Evolutionary conservation across 2,329 filamentous ascomycete genomes (phyloP).

Genomic region (Neophaeococcomyces aloes): DNA sequence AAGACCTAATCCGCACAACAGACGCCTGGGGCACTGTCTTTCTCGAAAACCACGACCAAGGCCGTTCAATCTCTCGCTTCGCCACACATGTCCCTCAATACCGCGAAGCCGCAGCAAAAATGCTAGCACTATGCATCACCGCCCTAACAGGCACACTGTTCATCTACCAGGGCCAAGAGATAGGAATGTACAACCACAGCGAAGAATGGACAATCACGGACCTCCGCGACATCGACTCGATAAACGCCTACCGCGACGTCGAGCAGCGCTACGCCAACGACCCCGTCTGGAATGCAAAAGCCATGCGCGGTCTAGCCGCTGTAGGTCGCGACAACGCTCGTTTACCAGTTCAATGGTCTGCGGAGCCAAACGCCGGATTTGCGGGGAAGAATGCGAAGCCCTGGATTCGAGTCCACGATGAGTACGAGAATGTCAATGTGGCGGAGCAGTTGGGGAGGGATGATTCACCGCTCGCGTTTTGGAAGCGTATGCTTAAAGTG

Average conservation of each 20-base stretch:
- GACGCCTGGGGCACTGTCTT: slow-evolving; percentile 56
- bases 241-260: slow-evolving; percentile 34
- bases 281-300: slow-evolving; percentile 33
- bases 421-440: slow-evolving; percentile 54
- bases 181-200: slow-evolving; percentile 47
- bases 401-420: slow-evolving; percentile 62
- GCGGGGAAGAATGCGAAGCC: slow-evolving; percentile 42
- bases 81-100: slow-evolving; percentile 41
- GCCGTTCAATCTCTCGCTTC: slow-evolving; percentile 47
- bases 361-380: slow-evolving; percentile 53
- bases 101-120: slow-evolving; percentile 45
- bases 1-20: slow-evolving; percentile 41
- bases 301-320: slow-evolving; percentile 39
- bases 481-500: slow-evolving; percentile 47
- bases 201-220: slow-evolving; percentile 37
- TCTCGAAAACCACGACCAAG: slow-evolving; percentile 57
- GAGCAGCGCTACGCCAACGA: slow-evolving; percentile 25
- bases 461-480: slow-evolving; percentile 50
- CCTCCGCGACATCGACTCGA: slow-evolving; percentile 22
- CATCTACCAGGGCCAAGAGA: slow-evolving; percentile 48
- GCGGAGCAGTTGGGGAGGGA: slow-evolving; percentile 32
- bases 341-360: slow-evolving; percentile 62
- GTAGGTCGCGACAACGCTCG: slow-evolving; percentile 57
- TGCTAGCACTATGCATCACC: slow-evolving; percentile 48
- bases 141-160: slow-evolving; percentile 46